A percentile compares a stretch with the other conserved stretches of the same genome.
These are phyloP conservation scores for Trichomonascaceae sp. DNA, from an alignment of 1,139 yeast genomes.

Conservation along the genomic window DNA sequence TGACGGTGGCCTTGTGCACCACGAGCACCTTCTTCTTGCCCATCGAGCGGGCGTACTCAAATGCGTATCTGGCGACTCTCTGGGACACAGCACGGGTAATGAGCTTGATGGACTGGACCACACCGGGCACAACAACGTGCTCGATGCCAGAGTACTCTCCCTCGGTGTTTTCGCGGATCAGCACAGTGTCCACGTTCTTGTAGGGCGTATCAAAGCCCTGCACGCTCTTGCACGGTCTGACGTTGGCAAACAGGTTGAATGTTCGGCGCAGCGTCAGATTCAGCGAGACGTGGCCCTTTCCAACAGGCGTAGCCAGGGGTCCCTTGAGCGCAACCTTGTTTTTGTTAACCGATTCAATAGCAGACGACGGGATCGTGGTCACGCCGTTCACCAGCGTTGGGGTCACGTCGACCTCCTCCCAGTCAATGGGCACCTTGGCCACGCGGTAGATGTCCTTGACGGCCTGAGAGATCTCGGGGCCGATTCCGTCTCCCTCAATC, in stretches of 20 bases:
- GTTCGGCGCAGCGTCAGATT: conserved; percentile 96
- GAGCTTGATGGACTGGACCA: conserved; percentile 93
- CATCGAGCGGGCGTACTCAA: conserved; percentile 85
- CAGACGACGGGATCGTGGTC: conserved; percentile 86
- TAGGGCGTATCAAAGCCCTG: conserved; percentile 93
- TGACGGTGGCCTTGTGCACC: conserved; percentile 96
- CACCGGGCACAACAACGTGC: conserved; percentile 96
- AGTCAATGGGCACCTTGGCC: conserved; percentile 87
- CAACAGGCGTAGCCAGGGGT: conserved; percentile 95
- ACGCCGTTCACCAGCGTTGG: conserved; percentile 86
- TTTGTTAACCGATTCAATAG: conserved; percentile 83
- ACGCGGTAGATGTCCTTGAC: conserved; percentile 86
- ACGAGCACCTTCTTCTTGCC: conserved; percentile 83
- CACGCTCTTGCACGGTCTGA: conserved; percentile 91
- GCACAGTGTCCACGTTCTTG: conserved; percentile 85
- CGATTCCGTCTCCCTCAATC: conserved; percentile 98
- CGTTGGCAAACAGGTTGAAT: conserved; percentile 89
- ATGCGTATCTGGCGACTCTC: conserved; percentile 92
- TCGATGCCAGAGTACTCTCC: conserved; percentile 99
- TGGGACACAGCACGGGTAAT: conserved; percentile 94
- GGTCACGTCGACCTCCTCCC: conserved; percentile 96
- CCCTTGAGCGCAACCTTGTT: conserved; percentile 95
- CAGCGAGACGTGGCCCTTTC: conserved; percentile 96
- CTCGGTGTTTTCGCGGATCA: conserved; percentile 98
- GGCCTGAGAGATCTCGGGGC: conserved; percentile 87